Base-by-base conservation (phyloP, 805 yeast species). In the Spathaspora sp. region DNA sequence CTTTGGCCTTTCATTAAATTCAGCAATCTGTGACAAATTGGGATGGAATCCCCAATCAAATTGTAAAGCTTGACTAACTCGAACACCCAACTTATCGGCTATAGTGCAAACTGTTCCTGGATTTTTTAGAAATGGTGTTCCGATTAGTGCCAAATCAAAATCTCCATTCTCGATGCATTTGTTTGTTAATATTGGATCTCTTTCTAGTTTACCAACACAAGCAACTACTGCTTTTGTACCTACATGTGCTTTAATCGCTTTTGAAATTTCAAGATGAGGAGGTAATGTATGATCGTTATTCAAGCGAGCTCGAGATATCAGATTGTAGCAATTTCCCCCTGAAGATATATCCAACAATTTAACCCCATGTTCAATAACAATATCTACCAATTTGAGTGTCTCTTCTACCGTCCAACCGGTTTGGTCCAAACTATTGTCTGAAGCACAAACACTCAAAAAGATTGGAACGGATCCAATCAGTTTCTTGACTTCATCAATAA, bases 341-440 rank as follows among this genome's bases (percentile, higher is more conserved):
- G 81, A 67, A 1, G 85, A 79, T 38, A 78, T 70, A 59, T 83
- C 87, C 39, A 82, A 55, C 12, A 82, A 63, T 52, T 79, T 80
- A 44, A 82, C 71, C 6, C 81, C 83, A 47, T 62, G 68, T 16
- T 72, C 69, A 17, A 66, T 65, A 6, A 79, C 61, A 6, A 66
- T 52, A n/a, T 68, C 65, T 0, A 76, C 70, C 40, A 79, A 59
- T 50, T 66, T 64, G 26, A 71, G 56, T 3, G 81, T 62, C 54
- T 81, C 83, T 38, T 73, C 73, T 29, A 75, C 59, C 1, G 60
- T 69, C 81, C 82, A 78, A 6, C 69, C 64, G 1, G 62, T 64
- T 17, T 62, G 58, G 26, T 71, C 67, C 16, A 62, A 65, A 42
- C 66, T 68, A 44, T 70, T 62, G 50, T 81, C 84, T 31, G 72